A percentile compares a stretch with the other conserved stretches of the same genome.
phyloP scores from a whole-genome alignment of 768 basidiomycete species.

The Lentinula aciculospora region DNA sequence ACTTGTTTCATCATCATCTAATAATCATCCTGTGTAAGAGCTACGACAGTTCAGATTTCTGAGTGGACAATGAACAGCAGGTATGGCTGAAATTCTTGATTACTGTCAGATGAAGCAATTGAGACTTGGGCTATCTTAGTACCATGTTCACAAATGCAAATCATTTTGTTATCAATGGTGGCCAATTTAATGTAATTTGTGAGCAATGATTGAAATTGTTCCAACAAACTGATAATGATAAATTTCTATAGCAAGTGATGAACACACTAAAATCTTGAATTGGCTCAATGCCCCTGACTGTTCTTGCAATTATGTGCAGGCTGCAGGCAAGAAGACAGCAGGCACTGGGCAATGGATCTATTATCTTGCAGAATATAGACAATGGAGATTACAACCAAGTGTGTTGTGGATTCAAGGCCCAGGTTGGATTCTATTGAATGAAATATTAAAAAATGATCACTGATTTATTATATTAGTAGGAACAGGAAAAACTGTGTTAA shows the following conservation, averaged over 20 bases:
- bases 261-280: background rate
- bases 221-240: background rate
- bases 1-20: no score
- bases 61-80: no score
- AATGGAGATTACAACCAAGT: background rate
- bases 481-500: no score
- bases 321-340: background rate
- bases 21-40: no score
- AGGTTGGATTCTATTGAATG: background rate
- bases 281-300: background rate
- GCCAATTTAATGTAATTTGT: background rate
- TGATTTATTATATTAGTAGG: no score
- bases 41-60: no score
- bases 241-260: background rate
- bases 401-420: background rate
- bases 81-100: no score
- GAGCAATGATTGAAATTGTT: background rate
- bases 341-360: background rate
- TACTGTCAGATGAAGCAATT: no score
- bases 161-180: background rate
- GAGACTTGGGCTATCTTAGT: no score
- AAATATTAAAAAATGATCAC: no score
- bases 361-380: background rate
- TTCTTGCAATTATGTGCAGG: background rate
- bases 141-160: background rate